Evolutionary conservation across 345 rosid genomes (phyloP), one percentile per base, ranked within the genome.

Genomic region (Salix exigua): DNA sequence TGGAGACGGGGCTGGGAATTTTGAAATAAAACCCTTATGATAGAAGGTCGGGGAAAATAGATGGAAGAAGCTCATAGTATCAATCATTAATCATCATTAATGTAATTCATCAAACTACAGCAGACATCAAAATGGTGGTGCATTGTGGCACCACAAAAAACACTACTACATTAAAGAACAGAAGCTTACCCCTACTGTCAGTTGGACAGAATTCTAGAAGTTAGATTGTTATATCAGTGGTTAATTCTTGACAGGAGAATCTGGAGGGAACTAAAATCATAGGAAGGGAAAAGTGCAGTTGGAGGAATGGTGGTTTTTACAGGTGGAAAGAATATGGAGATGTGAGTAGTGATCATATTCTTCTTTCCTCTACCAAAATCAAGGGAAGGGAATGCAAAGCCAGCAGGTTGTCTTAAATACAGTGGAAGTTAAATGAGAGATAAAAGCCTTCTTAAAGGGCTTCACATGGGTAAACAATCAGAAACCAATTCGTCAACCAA

Each of bases 401-500:
- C 40, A 38, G 18, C 75, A 50, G 23, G 28, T 72, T 65, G 14
- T 11, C 76, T 51, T 33, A 33, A 16, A 48, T 26, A 42, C 63
- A 67, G 16, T 42, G 10, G 61, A 12, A 4, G 40, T 28, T 73
- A 17, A 68, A 55, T 68, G 16, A 6, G 16, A 6, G 68, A 67
- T 37, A 26, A 28, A 60, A 58, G 38, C 10, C 23, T 35, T 63
- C 51, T 37, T 51, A 2, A 50, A 64, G 21, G 48, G 64, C 17
- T 50, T 60, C 50, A 60, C 66, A 44, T 16, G 60, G 69, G 16
- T 16, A 72, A 61, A 33, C 88, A 87, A 76, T 95, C 96, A 77
- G 66, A 76, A 61, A 93, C 86, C 83, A 93, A 61, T 75, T 91
- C 98, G 81, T 95, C 91, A 66, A 95, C 86, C 78, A 95, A 83